A percentile compares a stretch with the other conserved stretches of the same genome.
Evolutionary conservation across 2,329 filamentous ascomycete species (phyloP).

Genomic region (Coniochaeta sp.): DNA sequence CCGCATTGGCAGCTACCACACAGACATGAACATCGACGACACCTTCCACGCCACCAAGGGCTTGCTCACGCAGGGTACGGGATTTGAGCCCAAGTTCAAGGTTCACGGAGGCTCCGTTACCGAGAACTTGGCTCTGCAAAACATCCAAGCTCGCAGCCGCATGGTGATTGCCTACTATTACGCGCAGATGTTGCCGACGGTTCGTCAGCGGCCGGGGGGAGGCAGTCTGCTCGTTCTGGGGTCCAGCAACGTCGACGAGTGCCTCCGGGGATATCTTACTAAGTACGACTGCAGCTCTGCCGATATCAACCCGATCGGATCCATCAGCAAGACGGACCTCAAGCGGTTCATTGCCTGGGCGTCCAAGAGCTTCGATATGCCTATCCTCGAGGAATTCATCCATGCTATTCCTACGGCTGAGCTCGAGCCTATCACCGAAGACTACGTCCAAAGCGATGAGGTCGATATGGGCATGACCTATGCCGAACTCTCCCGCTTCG

Average conservation of each 20-base stretch:
- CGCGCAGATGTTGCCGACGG: too few species aligned
- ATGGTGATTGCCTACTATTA: neutral
- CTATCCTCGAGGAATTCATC: slow-evolving; percentile 59
- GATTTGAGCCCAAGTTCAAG: slow-evolving; percentile 47
- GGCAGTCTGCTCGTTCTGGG: neutral
- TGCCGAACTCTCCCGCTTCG: slow-evolving; percentile 30
- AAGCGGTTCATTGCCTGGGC: slow-evolving; percentile 67
- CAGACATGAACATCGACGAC: slow-evolving; percentile 66
- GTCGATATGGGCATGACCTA: slow-evolving; percentile 48
- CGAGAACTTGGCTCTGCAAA: slow-evolving; percentile 60
- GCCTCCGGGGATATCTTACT: neutral
- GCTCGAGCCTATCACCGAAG: slow-evolving; percentile 55
- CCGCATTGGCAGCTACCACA: slow-evolving; percentile 64
- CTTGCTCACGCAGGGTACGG: slow-evolving; percentile 39
- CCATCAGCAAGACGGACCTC: slow-evolving; percentile 57
- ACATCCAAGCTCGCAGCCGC: slow-evolving; percentile 54
- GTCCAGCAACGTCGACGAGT: neutral
- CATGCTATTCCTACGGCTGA: slow-evolving; percentile 55
- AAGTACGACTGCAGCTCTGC: slow-evolving; percentile 2
- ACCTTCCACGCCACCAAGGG: slow-evolving; percentile 30
- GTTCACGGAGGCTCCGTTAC: slow-evolving; percentile 53
- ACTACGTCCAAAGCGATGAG: slow-evolving; percentile 35
- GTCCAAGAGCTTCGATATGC: slow-evolving; percentile 48
- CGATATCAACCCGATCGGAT: slow-evolving; percentile 55
- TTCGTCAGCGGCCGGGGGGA: neutral